These are phyloP conservation scores for Coniochaeta hoffmannii DNA, from an alignment of 2,329 filamentous ascomycete genomes.

Conservation along the genomic window DNA sequence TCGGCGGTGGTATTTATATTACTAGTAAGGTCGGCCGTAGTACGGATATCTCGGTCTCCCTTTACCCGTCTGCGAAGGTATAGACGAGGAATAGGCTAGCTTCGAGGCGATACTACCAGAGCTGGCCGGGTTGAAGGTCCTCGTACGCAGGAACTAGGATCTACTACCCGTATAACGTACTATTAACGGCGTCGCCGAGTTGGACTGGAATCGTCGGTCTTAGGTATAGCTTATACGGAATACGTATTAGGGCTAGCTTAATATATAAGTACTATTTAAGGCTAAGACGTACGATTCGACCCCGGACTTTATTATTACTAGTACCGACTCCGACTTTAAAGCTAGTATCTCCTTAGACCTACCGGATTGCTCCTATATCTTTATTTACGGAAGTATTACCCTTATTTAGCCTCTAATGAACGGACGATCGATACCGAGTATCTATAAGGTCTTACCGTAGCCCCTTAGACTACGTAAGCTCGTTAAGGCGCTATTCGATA, in stretches of 20 bases:
- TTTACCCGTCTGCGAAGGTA: slow-evolving; percentile 4
- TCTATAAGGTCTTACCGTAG: slow-evolving; percentile 28
- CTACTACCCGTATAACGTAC: not conserved
- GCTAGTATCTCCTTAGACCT: not conserved
- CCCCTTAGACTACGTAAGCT: slow-evolving; percentile 29
- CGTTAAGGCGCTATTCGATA: slow-evolving; percentile 21
- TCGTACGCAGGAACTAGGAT: slow-evolving; percentile 5
- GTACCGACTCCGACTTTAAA: slow-evolving; percentile 3
- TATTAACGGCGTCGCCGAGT: no score
- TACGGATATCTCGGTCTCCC: slow-evolving; percentile 12
- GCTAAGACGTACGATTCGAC: slow-evolving; percentile 6
- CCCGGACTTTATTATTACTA: slow-evolving; percentile 20
- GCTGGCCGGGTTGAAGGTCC: slow-evolving; percentile 17
- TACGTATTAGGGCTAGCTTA: slow-evolving; percentile 25
- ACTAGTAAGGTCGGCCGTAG: slow-evolving; percentile 31
- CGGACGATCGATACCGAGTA: not conserved
- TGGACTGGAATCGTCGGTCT: slow-evolving; percentile 2
- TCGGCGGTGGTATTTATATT: slow-evolving; percentile 52
- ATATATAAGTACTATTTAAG: slow-evolving; percentile 9
- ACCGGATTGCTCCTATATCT: slow-evolving; percentile 5
- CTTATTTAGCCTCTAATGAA: slow-evolving; percentile 17
- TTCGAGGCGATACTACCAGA: slow-evolving; percentile 21
- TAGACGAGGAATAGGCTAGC: slow-evolving; percentile 13
- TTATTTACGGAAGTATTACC: slow-evolving; percentile 5
- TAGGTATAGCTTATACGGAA: slow-evolving; percentile 12